Evolutionary conservation across 164 flowering plant genomes (phyloP).

Genomic region (Chimonanthus praecox): DNA sequence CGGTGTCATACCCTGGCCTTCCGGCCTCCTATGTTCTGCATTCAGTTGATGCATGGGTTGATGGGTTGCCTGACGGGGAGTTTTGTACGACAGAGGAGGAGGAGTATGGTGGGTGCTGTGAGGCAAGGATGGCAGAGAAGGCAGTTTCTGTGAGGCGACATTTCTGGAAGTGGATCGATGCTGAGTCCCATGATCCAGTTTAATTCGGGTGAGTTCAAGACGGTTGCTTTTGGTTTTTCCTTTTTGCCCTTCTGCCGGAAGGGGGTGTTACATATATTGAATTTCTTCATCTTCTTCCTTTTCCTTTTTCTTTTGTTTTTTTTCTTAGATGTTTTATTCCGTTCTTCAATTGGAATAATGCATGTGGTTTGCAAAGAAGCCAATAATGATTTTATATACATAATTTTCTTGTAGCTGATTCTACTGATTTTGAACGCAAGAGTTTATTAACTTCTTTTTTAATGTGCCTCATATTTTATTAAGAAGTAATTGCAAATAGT

Average conservation of each 20-base stretch:
- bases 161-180: conserved; percentile 85
- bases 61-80: conserved; percentile 72
- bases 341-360: neutral
- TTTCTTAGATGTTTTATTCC: neutral
- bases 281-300: neutral
- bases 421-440: no score
- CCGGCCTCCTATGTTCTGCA: conserved; percentile 83
- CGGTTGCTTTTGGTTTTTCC: neutral
- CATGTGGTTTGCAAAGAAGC: neutral
- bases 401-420: no score
- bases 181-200: conserved; percentile 17
- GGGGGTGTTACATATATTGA: neutral
- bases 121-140: conserved; percentile 27
- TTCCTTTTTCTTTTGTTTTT: neutral
- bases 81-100: conserved; percentile 66
- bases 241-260: neutral
- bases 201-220: conserved; percentile 13
- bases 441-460: no score
- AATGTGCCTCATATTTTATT: no score
- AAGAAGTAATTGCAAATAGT: no score
- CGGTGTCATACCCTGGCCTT: conserved; percentile 86
- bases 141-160: conserved; percentile 75
- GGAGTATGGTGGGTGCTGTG: conserved; percentile 51
- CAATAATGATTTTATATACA: no score
- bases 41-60: conserved; percentile 66